These are phyloP conservation scores for Volvox carteri DNA, from an alignment of 163 green algal species.

Conservation along the genomic window DNA sequence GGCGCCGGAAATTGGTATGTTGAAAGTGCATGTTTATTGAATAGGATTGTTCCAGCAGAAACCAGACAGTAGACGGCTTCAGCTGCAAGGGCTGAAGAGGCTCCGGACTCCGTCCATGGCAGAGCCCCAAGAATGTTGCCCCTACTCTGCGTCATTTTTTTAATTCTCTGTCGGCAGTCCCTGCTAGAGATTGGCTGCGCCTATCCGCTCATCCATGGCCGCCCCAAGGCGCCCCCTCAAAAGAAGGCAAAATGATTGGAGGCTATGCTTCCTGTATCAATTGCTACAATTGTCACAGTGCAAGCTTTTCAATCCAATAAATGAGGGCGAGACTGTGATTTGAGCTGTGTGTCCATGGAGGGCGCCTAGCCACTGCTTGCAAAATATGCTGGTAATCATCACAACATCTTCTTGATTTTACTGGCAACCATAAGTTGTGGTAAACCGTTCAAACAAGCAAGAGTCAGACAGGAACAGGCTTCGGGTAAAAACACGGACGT, in stretches of 20 bases:
- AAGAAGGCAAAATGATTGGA: background rate
- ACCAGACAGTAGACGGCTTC: constrained; percentile 54
- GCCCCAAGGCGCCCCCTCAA: background rate
- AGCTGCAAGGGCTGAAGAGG: constrained; percentile 25
- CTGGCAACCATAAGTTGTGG: no score
- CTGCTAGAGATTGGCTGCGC: background rate
- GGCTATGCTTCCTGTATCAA: no score
- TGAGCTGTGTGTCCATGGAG: background rate
- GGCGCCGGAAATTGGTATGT: constrained; percentile 83
- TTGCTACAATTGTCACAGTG: no score
- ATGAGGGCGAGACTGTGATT: background rate
- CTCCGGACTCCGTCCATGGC: background rate
- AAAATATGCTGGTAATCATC: background rate
- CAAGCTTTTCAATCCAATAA: background rate
- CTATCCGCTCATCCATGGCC: background rate
- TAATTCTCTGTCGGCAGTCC: background rate
- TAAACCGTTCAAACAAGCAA: no score
- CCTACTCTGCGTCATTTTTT: background rate
- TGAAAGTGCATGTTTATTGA: constrained; percentile 91
- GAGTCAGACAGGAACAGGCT: no score
- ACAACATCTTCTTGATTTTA: background rate
- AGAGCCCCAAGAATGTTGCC: background rate
- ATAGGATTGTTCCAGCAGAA: constrained; percentile 78
- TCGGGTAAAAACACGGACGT: no score
- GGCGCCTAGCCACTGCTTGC: background rate